Percentiles rank a stretch among this genome's conserved stretches.
phyloP scores from a whole-genome alignment of 768 basidiomycete genomes.

The Pleurotus platypus region DNA sequence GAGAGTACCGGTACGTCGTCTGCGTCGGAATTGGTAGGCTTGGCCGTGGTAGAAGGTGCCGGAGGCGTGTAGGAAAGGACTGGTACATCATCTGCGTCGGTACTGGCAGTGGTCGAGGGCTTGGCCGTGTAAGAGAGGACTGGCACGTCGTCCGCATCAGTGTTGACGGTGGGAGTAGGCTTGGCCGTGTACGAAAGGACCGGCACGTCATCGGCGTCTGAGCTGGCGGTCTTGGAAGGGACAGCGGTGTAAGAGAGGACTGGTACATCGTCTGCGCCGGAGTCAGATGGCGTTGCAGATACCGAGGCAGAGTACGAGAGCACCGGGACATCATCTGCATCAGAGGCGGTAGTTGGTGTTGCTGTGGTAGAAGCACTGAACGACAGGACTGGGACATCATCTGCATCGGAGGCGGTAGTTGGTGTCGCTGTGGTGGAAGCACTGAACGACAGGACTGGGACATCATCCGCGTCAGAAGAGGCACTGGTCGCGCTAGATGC shows the following conservation, averaged over 20 bases:
- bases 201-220: background rate
- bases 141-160: background rate
- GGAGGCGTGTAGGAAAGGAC: background rate
- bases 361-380: background rate
- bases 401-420: background rate
- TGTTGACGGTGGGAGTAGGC: background rate
- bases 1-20: background rate
- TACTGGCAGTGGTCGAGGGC: background rate
- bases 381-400: background rate
- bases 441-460: background rate
- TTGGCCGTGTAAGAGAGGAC: background rate
- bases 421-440: background rate
- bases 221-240: background rate
- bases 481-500: background rate
- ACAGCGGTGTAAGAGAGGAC: background rate
- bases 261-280: background rate
- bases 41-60: background rate
- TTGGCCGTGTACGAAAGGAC: constrained; percentile 1
- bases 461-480: background rate
- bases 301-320: background rate
- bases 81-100: background rate
- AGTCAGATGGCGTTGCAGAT: background rate
- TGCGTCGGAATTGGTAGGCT: background rate
- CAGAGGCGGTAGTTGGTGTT: background rate
- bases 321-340: too few species aligned